Base-by-base conservation (phyloP, 2,329 filamentous ascomycete species). In the Fusarium pseudoanthophilum region DNA sequence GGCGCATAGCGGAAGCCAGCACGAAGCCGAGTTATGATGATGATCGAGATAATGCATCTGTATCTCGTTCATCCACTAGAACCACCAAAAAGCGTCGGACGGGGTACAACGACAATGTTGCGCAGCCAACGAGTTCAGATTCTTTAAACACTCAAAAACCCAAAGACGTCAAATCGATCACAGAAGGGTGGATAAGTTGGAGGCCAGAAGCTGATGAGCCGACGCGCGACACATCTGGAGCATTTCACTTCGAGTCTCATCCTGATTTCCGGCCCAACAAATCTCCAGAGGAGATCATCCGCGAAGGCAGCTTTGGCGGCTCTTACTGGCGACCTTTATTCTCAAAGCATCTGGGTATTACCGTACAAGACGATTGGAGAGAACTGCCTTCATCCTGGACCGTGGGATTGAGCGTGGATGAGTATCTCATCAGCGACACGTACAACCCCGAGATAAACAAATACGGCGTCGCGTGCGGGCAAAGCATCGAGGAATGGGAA, bases 401-500 rank as follows among this genome's bases (percentile, higher is more conserved):
- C 11, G n/a, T 20, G 0, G 59, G 67, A 2, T 14, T 69, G 18
- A 61, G 24, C 16, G 51, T 49, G 36, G 65, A 69, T 2, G 28
- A 48, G 7, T 59, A 69, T 24, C 67, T 69, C 26, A 59, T 5
- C n/a, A 59, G 7, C 16, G 21, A 48, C 13, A n/a, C 36, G 1
- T 69, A 69, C 24, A 26, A 65, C 10, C 65, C 67, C 5, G 67
- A 69, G 16, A 56, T 69, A 5, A 69, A 69, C 10, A 69, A 69
- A 36, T 69, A 69, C 14, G 65, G 65, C 5, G 67, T 69, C 5
- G 34, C 60, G 8, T 69, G 65, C 4, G 67, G 67, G 15, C 67
- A 69, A 10, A 69, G 65, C 2, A 69, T 69, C 4, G 67, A 69
- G n/a, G 59, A 69, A 20, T 69, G 67, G 67, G 67, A 69, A 16